Base-by-base conservation (phyloP, 2,329 filamentous ascomycete species). In the Scytalidium sp. region DNA sequence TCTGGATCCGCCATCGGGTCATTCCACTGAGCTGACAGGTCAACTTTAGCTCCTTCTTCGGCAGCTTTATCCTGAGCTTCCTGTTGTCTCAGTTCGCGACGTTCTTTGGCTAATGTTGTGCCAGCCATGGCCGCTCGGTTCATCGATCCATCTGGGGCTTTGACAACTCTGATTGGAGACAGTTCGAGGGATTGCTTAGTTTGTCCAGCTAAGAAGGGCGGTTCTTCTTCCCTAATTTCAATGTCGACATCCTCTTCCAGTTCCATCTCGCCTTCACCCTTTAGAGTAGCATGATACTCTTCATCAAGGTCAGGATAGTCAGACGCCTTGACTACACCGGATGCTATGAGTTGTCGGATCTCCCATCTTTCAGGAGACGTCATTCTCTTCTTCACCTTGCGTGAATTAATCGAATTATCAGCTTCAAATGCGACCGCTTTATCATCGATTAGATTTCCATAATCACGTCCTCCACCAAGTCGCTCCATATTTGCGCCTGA, bases 331-430 rank as follows among this genome's bases (percentile, higher is more conserved):
- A 90, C 87, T 8, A 95, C 93, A 42, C 95, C 94, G 3, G 94
- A 96, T 3, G 93, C 91, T 63, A 99, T 97, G 46, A 99, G 77
- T 64, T 99, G 94, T 54, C 93, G 84, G 55, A 99, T 97, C 67
- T 99, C 94, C 93, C 94, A 99, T 64, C 94, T 78, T 66, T 99
- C 94, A 1, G 94, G 94, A 13, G 93, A 97, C 0, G 93, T 97
- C 85, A 97, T 86, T 46, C 94, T 81, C 74, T 99, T 99, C 67
- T 89, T 90, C 49, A 86, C 86, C 42, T 77, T 80, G 57, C 77
- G 73, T 1, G 75, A 77, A 39, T 75, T 74, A 43, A 59, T 43
- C 46, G 78, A 72, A 23, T 76, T 76, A 36, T 81, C 77, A 40
- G 74, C 76, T 60, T 88, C 84, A 51, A 90, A 81, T 13, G 87